phyloP scores from a whole-genome alignment of 129 eudicot species.

The Helichrysum umbraculigerum region DNA sequence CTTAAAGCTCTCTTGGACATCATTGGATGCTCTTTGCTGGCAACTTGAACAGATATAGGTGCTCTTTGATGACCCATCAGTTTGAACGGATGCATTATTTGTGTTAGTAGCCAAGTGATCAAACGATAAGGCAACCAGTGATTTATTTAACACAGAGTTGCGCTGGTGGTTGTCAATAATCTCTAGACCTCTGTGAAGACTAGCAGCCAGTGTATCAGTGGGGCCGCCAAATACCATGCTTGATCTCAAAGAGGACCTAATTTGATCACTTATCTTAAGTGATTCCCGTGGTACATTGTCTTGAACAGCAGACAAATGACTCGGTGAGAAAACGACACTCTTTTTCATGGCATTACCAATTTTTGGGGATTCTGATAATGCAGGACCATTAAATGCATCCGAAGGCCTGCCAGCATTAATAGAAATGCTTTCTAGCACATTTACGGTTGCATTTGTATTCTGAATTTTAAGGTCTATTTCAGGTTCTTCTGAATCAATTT shows the following conservation, averaged over 20 bases:
- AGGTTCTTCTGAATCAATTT: constrained; percentile 45
- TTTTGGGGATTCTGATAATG: constrained; percentile 82
- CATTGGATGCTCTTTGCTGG: constrained; percentile 48
- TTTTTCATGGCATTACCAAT: constrained; percentile 47
- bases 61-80: constrained; percentile 22
- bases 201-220: constrained; percentile 86
- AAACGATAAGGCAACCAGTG: constrained; percentile 81
- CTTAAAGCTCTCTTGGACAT: constrained; percentile 53
- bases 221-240: constrained; percentile 68
- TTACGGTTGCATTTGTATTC: constrained; percentile 6
- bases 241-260: constrained; percentile 68
- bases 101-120: constrained; percentile 82
- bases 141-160: constrained; percentile 57
- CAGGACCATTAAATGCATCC: constrained; percentile 63
- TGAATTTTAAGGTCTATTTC: constrained; percentile 30
- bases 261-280: constrained; percentile 41
- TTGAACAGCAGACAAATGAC: constrained; percentile 20
- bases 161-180: constrained; percentile 81
- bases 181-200: constrained; percentile 83
- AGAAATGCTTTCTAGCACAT: constrained; percentile 37
- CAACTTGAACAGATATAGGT: constrained; percentile 60
- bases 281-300: constrained; percentile 41
- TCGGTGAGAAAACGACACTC: constrained; percentile 45
- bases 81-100: constrained; percentile 63
- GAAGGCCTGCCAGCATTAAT: constrained; percentile 50